Evolutionary conservation across 208 protist species (phyloP).

Genomic region (Acanthamoeba castellanii): DNA sequence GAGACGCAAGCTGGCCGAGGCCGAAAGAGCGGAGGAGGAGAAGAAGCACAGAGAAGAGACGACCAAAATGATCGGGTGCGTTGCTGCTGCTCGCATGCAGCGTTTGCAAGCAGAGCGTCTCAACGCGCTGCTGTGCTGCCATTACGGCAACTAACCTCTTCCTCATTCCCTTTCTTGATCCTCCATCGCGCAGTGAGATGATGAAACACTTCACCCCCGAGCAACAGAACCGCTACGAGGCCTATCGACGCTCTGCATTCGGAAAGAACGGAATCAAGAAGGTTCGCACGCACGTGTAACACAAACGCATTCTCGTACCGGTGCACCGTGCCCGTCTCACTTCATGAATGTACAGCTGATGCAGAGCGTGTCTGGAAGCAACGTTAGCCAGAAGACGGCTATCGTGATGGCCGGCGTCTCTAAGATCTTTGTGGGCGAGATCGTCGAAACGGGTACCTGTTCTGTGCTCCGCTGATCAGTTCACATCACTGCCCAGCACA

Average conservation of each 20-base stretch:
- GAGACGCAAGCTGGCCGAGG: constrained; percentile 36
- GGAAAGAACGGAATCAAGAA: constrained; percentile 76
- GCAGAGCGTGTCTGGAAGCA: constrained; percentile 75
- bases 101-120: no score
- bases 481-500: no score
- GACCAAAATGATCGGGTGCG: constrained; percentile 35
- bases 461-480: background rate
- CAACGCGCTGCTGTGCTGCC: background rate
- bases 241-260: constrained; percentile 79
- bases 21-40: constrained; percentile 32
- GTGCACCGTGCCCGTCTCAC: background rate
- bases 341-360: constrained; percentile 65
- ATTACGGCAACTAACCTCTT: background rate
- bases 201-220: constrained; percentile 78
- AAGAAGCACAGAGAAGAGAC: constrained; percentile 34
- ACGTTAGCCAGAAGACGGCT: constrained; percentile 74
- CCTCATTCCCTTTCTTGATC: background rate
- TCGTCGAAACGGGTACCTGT: constrained; percentile 75
- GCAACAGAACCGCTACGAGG: constrained; percentile 82
- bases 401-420: constrained; percentile 82
- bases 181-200: background rate
- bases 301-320: background rate
- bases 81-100: no score
- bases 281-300: background rate
- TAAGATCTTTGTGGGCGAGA: constrained; percentile 83